Evolutionary conservation across 108 stramenopile genomes (phyloP).

Genomic region (Asterionellopsis glacialis): DNA sequence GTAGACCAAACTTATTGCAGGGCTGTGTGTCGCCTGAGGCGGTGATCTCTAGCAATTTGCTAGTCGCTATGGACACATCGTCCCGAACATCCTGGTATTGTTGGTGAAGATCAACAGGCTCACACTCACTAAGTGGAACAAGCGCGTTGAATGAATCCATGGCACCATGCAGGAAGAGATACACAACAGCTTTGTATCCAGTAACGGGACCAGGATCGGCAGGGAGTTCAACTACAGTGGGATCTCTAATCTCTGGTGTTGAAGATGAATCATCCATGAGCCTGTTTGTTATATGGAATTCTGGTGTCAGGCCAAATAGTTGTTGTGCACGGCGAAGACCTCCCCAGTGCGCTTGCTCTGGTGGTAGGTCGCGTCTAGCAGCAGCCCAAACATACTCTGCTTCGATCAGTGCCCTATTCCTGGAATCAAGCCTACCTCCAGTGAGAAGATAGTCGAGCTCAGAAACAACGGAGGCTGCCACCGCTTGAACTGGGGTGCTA

Average conservation of each 20-base stretch:
- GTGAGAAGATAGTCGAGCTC: slow-evolving; percentile 55
- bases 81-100: too few species aligned
- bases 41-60: too few species aligned
- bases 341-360: not conserved
- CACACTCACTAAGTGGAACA: slow-evolving; percentile 10
- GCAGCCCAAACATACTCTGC: not conserved
- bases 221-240: too few species aligned
- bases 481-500: too few species aligned
- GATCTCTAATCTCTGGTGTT: too few species aligned
- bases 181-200: slow-evolving; percentile 36
- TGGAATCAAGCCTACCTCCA: slow-evolving; percentile 42
- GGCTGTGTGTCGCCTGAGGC: too few species aligned
- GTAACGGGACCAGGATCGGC: not conserved
- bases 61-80: too few species aligned
- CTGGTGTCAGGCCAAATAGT: not conserved
- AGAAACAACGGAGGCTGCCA: slow-evolving; percentile 16
- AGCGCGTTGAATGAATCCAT: slow-evolving; percentile 39
- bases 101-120: not conserved
- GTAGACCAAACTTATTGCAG: slow-evolving; percentile 40
- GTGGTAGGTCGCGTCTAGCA: not conserved
- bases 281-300: slow-evolving; percentile 2
- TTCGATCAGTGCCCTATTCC: slow-evolving; percentile 11
- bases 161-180: slow-evolving; percentile 27
- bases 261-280: not conserved
- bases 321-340: not conserved